Base-by-base conservation (phyloP, 192 early-diverging fungal species). In the Diversispora epigaea region DNA sequence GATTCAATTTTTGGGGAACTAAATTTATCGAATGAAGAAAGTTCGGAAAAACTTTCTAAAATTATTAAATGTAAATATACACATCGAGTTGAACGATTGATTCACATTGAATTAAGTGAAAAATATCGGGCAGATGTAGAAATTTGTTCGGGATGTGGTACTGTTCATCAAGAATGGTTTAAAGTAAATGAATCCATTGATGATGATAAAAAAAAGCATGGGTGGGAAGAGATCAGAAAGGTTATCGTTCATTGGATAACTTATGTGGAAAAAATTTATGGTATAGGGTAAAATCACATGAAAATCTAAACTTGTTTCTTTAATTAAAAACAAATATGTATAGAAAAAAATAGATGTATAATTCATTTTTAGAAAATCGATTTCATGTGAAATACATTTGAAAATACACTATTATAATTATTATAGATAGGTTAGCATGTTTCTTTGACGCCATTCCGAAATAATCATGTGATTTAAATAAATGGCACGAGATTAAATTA, bases 121-220 rank as follows among this genome's bases (percentile, higher is more conserved):
- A 77, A 77, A 9, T 77, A 77, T 47, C 75, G 78, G 25, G 72
- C 66, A 3, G 79, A 82, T 72, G 70, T 80, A 54, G 65, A 79
- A 39, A 78, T 76, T 25, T 70, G 80, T 22, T 72, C 63, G 14
- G 63, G 73, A 1, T 85, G 84, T 76, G 82, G 81, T 14, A 79
- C 73, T 1, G 46, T 65, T 22, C 84, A 85, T 68, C 71, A 77
- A 21, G 84, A 85, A 63, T 85, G 81, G 81, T 85, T 85, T 62
- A 80, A 80, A 75, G 78, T 82, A 11, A 52, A 72, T 22, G 50
- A 68, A n/a, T 21, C 62, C 10, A 68, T 68, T 52, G 25, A 75
- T 55, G 73, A 25, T 32, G 78, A 79, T 4, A 46, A 25, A 22
- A 60, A 76, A 54, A 74, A 78, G 19, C 57, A 76, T 45, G 77